Base-by-base conservation (phyloP, 192 early-diverging fungal species). In the Linnemannia schmuckeri region DNA sequence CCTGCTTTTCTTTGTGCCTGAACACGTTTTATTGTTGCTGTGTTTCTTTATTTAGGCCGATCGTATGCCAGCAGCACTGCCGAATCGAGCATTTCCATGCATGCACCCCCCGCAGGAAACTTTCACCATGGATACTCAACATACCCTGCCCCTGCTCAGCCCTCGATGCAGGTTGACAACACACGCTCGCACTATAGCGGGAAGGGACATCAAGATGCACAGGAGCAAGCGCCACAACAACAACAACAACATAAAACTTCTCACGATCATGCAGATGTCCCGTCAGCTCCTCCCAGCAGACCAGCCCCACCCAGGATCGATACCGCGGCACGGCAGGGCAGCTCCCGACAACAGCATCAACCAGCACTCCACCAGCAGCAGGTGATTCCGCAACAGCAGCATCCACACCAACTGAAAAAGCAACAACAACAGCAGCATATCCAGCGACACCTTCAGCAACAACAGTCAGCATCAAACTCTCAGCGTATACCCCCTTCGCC, bases 271-370 rank as follows among this genome's bases (percentile, higher is more conserved):
- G 15, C 42, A 3, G 55, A 70, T 3, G 46, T 82, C 74, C 75
- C 69, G 20, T 70, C 75, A 6, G 77, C 52, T 68, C 81, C 81
- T 17, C 75, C 72, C 54, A 27, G 70, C 17, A 46, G 81, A 72
- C 81, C 81, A 27, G 70, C 81, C 2, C 76, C 81, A 18, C 75
- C 76, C 75, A 82, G 72, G 70, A 82, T 82, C 54, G 76, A 82
- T 55, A 82, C 81, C 42, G 81, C 75, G 22, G 52, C 76, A 6
- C 75, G 81, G 20, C 81, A 82, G 15, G 72, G 57, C 42, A 73
- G 47, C 17, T 75, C 75, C 22, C 77, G 66, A 52, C 78, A 84
- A 57, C 61, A 38, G 8, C 71, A 57, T 13, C 57, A 52, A 9
- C 47, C 44, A 6, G n/a, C n/a, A 10, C n/a, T 27, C 4, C 57